Conservation (phyloP, 164 flowering plant genomes). For the Berberis vulgaris region DNA sequence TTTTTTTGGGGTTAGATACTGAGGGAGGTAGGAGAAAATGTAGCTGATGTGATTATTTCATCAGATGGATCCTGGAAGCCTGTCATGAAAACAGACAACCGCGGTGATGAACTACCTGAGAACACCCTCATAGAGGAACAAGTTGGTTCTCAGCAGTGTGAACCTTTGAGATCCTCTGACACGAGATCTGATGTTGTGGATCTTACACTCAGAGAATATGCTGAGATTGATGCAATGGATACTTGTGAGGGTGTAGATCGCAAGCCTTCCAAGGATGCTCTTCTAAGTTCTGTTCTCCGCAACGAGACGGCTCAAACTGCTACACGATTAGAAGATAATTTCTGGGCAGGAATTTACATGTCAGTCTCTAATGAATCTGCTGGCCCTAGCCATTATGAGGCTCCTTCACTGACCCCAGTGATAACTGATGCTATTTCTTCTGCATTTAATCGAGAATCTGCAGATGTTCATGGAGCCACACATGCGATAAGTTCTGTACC, state of each 20-base stretch:
- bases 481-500: conserved; percentile 10
- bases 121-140: conserved; percentile 7
- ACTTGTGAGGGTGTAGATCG: conserved; percentile 33
- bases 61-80: conserved; percentile 78
- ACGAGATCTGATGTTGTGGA: conserved; percentile 31
- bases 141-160: conserved; percentile 23
- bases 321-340: conserved; percentile 18
- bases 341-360: conserved; percentile 26
- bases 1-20: conserved; percentile 36
- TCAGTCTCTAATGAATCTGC: conserved; percentile 8
- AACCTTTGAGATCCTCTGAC: conserved; percentile 6
- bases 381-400: conserved; percentile 10
- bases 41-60: conserved; percentile 48
- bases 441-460: conserved; percentile 25
- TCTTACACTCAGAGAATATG: conserved; percentile 39
- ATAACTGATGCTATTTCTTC: conserved; percentile 41
- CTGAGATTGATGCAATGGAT: conserved; percentile 19
- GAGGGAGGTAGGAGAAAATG: conserved; percentile 50
- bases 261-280: conserved; percentile 34
- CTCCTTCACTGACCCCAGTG: conserved; percentile 24
- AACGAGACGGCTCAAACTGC: no score
- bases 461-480: conserved; percentile 13
- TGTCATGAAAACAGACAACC: conserved; percentile 23
- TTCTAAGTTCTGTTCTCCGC: conserved; percentile 4
- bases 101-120: conserved; percentile 16